Evolutionary conservation across 2,329 filamentous ascomycete species (phyloP), one percentile per base, ranked within the genome.

Genomic region (Parasarocladium wereldwijsianum): DNA sequence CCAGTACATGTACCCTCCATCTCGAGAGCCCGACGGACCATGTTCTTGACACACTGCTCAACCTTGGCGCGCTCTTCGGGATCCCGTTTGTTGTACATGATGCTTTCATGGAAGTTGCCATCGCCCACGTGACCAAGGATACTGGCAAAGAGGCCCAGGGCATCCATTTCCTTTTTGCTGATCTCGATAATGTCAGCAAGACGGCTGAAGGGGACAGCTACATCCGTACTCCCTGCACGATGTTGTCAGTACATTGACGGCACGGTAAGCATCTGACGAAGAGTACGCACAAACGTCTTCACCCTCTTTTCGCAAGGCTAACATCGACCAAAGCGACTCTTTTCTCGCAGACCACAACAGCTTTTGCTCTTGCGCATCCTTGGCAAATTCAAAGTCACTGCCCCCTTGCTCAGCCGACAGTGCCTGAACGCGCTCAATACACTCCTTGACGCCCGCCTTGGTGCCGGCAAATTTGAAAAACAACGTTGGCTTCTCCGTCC

Each of bases 1-100:
- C 84, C 85, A 1, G 85, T 92, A 50, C 82, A 90, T 5, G 85
- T 93, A 2, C 86, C 84, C 35, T 93, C 86, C 85, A 94, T 93
- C 39, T 87, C 82, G 15, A 94, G 54, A 3, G 85, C 86, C n/a
- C 83, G 70, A 40, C 79, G 69, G 13, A 93, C 83, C 85, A 94
- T 93, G 42, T 84, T 77, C 47, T 86, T 75, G 26, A 94, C 83
- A 38, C 82, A 84, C 32, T 64, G 66, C 48, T 90, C 81, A 2
- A 90, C 83, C 40, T 78, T 80, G 24, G 66, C 75, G 33, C 68
- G 68, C 53, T 93, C 80, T 16, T 63, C 70, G 3, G 70, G 64
- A 32, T 85, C 63, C 15, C 62, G 65, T 16, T 69, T 68, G 52
- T 90, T 72, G 50, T 93, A 94, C 56, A 94, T 77, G 54, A 94